These are phyloP conservation scores for Colletotrichum musicola DNA, from an alignment of 2,329 filamentous ascomycete genomes.

Conservation along the genomic window DNA sequence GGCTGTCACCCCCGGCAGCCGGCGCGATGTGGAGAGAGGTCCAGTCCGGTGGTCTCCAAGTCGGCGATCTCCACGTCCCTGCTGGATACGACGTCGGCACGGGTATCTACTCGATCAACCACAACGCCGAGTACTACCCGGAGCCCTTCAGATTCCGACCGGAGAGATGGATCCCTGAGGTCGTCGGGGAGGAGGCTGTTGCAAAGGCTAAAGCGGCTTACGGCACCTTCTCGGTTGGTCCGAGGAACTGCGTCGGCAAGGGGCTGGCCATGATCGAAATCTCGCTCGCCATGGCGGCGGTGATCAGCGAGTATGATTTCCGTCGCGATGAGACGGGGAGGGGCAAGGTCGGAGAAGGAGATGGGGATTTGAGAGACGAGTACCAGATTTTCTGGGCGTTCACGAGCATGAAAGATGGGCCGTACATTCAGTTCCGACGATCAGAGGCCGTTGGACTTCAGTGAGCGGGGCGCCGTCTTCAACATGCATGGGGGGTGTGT, in stretches of 20 bases:
- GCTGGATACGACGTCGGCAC: conserved; percentile 18
- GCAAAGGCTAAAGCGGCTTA: conserved; percentile 10
- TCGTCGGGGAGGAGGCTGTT: conserved; percentile 10
- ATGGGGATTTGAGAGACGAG: background rate
- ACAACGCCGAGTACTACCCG: conserved; percentile 13
- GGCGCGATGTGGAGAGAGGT: conserved; percentile 15
- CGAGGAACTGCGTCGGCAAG: conserved; percentile 26
- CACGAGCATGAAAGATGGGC: conserved; percentile 26
- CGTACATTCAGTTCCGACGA: conserved; percentile 20
- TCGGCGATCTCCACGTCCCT: conserved; percentile 10
- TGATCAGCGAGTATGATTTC: conserved; percentile 26
- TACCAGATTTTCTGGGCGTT: conserved; percentile 27
- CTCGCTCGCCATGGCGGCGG: conserved; percentile 20
- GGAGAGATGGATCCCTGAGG: conserved; percentile 19
- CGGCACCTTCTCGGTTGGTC: conserved; percentile 18
- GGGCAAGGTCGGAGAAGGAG: conserved; percentile 23
- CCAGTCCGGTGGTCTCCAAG: conserved; percentile 6
- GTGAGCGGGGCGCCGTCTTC: background rate
- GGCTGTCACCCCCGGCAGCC: conserved; percentile 10
- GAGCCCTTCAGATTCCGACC: conserved; percentile 18
- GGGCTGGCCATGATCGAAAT: conserved; percentile 27
- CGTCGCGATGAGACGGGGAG: background rate
- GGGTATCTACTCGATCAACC: conserved; percentile 26
- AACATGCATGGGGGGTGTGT: too few species aligned
- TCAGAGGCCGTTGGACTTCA: background rate